phyloP scores from a whole-genome alignment of 2,329 filamentous ascomycete genomes.

The Pseudogymnoascus sp. region DNA sequence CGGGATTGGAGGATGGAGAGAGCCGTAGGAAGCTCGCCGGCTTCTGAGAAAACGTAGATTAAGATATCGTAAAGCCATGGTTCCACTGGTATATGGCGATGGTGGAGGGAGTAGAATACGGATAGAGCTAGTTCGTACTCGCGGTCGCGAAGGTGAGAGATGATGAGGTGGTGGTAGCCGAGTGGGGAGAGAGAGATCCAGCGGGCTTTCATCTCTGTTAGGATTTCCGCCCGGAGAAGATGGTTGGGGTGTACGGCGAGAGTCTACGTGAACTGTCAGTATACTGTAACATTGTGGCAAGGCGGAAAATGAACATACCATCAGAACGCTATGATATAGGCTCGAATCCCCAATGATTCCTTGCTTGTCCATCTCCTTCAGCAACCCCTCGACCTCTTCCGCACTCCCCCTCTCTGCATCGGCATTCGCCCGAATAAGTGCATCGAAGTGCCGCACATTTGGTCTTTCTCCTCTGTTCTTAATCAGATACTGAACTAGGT shows the following conservation, averaged over 20 bases:
- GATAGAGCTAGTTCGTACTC: slow-evolving; percentile 76
- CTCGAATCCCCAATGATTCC: slow-evolving; percentile 57
- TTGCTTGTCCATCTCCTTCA: slow-evolving; percentile 63
- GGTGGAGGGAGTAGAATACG: slow-evolving; percentile 60
- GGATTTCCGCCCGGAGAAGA: slow-evolving; percentile 61
- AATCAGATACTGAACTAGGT: slow-evolving; percentile 53
- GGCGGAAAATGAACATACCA: slow-evolving; percentile 38
- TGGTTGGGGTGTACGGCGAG: slow-evolving; percentile 84
- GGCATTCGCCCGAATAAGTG: slow-evolving; percentile 66
- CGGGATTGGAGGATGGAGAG: slow-evolving; percentile 60
- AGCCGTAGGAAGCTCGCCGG: slow-evolving; percentile 71
- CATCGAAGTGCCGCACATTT: slow-evolving; percentile 61
- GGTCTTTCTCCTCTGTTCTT: slow-evolving; percentile 47
- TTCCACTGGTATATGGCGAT: slow-evolving; percentile 48
- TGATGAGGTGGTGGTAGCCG: slow-evolving; percentile 60
- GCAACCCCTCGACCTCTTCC: slow-evolving; percentile 52
- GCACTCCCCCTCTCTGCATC: slow-evolving; percentile 59
- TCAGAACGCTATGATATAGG: slow-evolving; percentile 66
- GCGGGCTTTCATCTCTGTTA: slow-evolving; percentile 65
- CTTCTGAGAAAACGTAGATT: slow-evolving; percentile 64
- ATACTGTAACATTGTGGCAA: neutral
- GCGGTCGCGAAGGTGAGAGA: slow-evolving; percentile 72
- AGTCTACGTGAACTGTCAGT: slow-evolving; percentile 38
- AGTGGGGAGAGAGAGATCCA: slow-evolving; percentile 61
- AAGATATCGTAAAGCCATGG: slow-evolving; percentile 75